Evolutionary conservation across 768 basidiomycete genomes (phyloP).

Genomic region (Hericium erinaceus): DNA sequence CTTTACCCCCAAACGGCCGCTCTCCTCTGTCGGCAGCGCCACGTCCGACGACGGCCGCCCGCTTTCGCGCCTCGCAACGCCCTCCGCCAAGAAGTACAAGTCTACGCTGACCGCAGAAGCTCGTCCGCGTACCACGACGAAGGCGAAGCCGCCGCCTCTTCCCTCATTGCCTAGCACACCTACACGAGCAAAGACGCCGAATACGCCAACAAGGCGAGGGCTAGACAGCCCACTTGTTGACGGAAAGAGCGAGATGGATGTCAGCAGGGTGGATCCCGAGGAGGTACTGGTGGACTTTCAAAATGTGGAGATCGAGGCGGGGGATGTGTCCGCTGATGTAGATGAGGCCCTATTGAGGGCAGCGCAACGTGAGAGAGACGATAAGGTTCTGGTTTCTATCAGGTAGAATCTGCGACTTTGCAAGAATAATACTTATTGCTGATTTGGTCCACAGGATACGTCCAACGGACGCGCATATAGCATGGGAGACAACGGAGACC

Average conservation of each 20-base stretch:
- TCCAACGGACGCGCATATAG: slow-evolving; percentile 41
- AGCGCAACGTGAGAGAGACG: slow-evolving; percentile 56
- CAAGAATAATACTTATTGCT: background rate
- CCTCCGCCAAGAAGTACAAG: slow-evolving; percentile 14
- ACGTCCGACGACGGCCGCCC: slow-evolving; percentile 1
- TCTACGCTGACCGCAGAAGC: slow-evolving; percentile 12
- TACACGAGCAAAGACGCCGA: slow-evolving; percentile 25
- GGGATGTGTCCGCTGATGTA: slow-evolving; percentile 60
- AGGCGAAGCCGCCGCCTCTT: slow-evolving; percentile 11
- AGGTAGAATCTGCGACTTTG: slow-evolving; percentile 31
- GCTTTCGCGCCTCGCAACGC: slow-evolving; percentile 6
- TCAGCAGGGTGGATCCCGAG: slow-evolving; percentile 65
- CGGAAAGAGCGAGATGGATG: slow-evolving; percentile 62
- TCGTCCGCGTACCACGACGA: slow-evolving; percentile 10
- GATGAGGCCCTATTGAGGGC: slow-evolving; percentile 46
- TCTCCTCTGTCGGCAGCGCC: slow-evolving; percentile 1
- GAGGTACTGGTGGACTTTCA: slow-evolving; percentile 69
- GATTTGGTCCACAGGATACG: slow-evolving; percentile 40
- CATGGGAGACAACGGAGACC: slow-evolving; percentile 42
- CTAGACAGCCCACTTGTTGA: slow-evolving; percentile 42
- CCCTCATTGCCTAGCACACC: slow-evolving; percentile 11
- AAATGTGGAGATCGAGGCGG: slow-evolving; percentile 44
- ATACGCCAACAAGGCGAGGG: slow-evolving; percentile 24
- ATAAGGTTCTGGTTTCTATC: slow-evolving; percentile 82
- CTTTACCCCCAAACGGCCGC: slow-evolving; percentile 7